These are phyloP conservation scores for Beauveria medogensis DNA, from an alignment of 2,329 filamentous ascomycete species.

Conservation along the genomic window DNA sequence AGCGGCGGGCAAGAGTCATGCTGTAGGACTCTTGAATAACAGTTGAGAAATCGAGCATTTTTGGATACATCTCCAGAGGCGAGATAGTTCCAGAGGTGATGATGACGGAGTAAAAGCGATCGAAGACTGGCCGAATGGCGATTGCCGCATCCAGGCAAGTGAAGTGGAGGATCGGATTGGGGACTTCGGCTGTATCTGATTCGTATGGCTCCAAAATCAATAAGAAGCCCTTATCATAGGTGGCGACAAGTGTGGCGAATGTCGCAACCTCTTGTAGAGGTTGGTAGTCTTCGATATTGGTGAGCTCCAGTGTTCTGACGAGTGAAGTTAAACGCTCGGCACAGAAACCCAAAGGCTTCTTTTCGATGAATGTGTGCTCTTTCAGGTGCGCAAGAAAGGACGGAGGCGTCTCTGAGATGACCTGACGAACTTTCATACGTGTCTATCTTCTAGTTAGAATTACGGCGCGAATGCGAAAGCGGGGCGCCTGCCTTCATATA, in stretches of 20 bases:
- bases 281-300: slow-evolving; percentile 97
- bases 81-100: slow-evolving; percentile 98
- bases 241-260: slow-evolving; percentile 91
- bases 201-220: slow-evolving; percentile 97
- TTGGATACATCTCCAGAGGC: slow-evolving; percentile 96
- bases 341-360: slow-evolving; percentile 89
- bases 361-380: slow-evolving; percentile 95
- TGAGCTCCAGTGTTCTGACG: slow-evolving; percentile 88
- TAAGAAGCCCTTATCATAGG: slow-evolving; percentile 93
- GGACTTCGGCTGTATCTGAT: slow-evolving; percentile 88
- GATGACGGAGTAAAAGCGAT: slow-evolving; percentile 94
- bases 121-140: slow-evolving; percentile 94
- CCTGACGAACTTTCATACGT: slow-evolving; percentile 94
- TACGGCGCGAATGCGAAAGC: neutral
- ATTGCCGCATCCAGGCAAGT: slow-evolving; percentile 96
- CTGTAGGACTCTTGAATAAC: slow-evolving; percentile 95
- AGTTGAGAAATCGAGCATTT: slow-evolving; percentile 89
- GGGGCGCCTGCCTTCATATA: slow-evolving; percentile 62
- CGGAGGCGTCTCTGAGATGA: slow-evolving; percentile 92
- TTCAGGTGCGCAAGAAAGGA: slow-evolving; percentile 90
- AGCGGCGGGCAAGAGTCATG: slow-evolving; percentile 88
- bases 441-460: slow-evolving; percentile 44
- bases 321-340: slow-evolving; percentile 90
- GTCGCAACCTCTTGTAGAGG: slow-evolving; percentile 95
- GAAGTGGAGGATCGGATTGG: slow-evolving; percentile 95